Percentiles rank a stretch among this genome's conserved stretches.
phyloP scores from a whole-genome alignment of 179 eudicot species.

The Sideroxylon spinosum region DNA sequence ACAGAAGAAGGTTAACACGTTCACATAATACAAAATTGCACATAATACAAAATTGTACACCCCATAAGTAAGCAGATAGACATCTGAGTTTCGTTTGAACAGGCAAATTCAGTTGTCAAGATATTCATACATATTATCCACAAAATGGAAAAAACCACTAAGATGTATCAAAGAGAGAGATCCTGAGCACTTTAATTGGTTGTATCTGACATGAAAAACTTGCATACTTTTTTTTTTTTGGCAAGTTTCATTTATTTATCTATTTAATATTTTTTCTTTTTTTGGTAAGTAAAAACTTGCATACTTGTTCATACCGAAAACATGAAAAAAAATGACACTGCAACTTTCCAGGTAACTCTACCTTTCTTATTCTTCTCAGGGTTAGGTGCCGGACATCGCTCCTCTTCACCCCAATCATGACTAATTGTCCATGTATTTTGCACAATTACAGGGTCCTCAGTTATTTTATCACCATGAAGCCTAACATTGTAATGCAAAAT shows the following conservation, averaged over 20 bases:
- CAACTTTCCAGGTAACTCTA: conserved; percentile 16
- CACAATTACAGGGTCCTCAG: conserved; percentile 90
- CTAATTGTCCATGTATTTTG: conserved; percentile 90
- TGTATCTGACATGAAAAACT: conserved; percentile 1
- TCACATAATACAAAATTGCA: background rate
- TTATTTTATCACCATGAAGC: conserved; percentile 81
- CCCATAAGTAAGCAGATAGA: background rate
- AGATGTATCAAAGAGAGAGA: background rate
- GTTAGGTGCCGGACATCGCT: conserved; percentile 73
- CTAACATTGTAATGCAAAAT: conserved; percentile 89
- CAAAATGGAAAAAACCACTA: background rate
- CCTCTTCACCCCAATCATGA: conserved; percentile 95
- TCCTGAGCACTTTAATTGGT: background rate
- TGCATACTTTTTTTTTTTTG: no score
- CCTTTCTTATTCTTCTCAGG: conserved; percentile 63
- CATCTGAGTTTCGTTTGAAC: background rate
- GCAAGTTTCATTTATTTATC: no score
- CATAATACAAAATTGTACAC: background rate
- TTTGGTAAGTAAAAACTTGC: no score
- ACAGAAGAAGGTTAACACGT: background rate
- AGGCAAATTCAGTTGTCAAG: background rate
- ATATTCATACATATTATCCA: background rate
- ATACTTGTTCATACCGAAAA: background rate
- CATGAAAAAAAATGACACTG: background rate
- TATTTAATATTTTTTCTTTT: no score